Evolutionary conservation across 441 rosid species (phyloP), one percentile per base, ranked within the genome.

Genomic region (Erodium texanum): DNA sequence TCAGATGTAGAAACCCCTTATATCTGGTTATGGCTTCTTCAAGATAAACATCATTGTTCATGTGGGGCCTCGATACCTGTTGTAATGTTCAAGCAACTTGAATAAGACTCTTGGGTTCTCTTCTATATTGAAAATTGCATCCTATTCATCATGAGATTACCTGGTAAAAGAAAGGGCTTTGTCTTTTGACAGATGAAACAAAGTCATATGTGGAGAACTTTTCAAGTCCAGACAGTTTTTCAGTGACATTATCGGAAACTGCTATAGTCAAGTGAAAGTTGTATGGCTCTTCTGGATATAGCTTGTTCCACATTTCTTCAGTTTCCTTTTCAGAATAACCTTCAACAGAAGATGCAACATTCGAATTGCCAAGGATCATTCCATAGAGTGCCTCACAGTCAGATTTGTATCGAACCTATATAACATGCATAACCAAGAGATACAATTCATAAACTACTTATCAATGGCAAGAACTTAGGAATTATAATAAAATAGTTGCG

Each of bases 111-210:
- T 5, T 52, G 22, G 32, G 32, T 27, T 27, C 32, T 27, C 32
- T 27, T 27, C 32, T 27, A 27, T 27, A 27, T 27, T 27, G 62
- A 56, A 56, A 56, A 56, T 19, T 7, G 12, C 62, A 56, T 56
- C 62, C n/a, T 56, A 19, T 56, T 22, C 62, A 58, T 56, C 19
- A 20, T 23, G 14, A 0, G 23, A 45, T 68, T 76, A 94, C 99
- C 98, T 92, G 97, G 76, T 87, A 84, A 76, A 79, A 83, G 84
- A 94, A 94, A 43, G 99, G 87, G 76, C 80, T 83, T 78, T 94
- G 98, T 82, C 99, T 87, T 73, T 82, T 81, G 8, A 92, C 94
- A 66, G 99, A 92, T 62, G 93, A 84, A 66, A 87, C 85, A 9
- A 94, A 75, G 84, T 89, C 98, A 80, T 94, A 94, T 8, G 69